Base-by-base conservation (phyloP, 495 filamentous ascomycete genomes). In the Penicillium robsamsonii region DNA sequence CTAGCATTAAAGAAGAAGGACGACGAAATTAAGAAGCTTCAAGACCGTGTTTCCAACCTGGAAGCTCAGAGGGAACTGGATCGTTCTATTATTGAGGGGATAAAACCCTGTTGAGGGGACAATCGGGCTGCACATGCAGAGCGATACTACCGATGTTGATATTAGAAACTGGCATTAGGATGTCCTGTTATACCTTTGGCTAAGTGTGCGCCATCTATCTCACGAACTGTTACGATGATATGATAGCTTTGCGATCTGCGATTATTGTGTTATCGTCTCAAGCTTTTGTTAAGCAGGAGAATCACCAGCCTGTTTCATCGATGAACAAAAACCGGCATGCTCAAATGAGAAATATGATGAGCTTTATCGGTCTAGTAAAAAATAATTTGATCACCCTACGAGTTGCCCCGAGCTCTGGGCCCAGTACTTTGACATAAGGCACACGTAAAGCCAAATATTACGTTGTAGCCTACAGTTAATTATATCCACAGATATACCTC, bases 1-100 rank as follows among this genome's bases (percentile, higher is more conserved):
- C 69, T 77, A 2, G 79, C 80, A 6, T 57, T 88, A n/a, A 84
- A 82, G 64, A 77, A 75, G 24, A 85, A 86, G 43, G 84, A 91
- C 43, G 72, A 73, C 2, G 77, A 81, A 54, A 83, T 86, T 63
- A 84, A 41, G 79, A 85, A 66, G 73, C 66, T 50, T 75, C 85
- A 75, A 55, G 76, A 53, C 72, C 80, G 64, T 60, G 68, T 72
- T 57, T 64, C 57, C 24, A 57, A 57, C 40, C 48, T 77, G 27
- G 62, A 70, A 44, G 56, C 66, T 4, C 71, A 72, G 55, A 56
- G 53, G 49, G 64, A 69, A 48, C 54, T 80, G 48, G 78, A 83
- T 67, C 76, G 69, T 59, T 74, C 67, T 41, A 61, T 79, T 20
- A 71, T 79, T 51, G 56, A 69, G 20, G 31, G 22, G 11, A 38